Percentiles rank a stretch among this genome's conserved stretches.
Conservation (phyloP, 2,329 filamentous ascomycete genomes). For the Botryosphaeria dothidea region DNA sequence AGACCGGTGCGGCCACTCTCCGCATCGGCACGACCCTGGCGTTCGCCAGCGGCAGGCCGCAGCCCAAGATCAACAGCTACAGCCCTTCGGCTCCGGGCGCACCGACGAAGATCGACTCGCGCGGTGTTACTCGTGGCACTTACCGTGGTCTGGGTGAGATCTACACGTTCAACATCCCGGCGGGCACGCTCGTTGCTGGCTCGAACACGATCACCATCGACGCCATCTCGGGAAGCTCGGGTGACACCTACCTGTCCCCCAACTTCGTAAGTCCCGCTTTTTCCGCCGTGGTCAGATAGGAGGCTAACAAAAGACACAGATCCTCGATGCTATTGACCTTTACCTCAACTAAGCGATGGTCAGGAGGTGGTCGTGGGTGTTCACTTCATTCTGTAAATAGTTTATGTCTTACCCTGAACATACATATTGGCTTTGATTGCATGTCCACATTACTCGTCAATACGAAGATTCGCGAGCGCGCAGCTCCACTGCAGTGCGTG, state of each 20-base stretch:
- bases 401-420: conserved; percentile 6
- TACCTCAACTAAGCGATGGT: not conserved
- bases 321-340: conserved; percentile 7
- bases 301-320: not conserved
- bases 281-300: not conserved
- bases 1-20: conserved; percentile 57
- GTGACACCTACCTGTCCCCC: conserved; percentile 57
- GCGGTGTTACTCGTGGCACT: conserved; percentile 65
- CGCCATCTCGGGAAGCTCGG: conserved; percentile 60
- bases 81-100: conserved; percentile 51
- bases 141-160: conserved; percentile 66
- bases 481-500: not conserved
- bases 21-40: conserved; percentile 66
- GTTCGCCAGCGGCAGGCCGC: conserved; percentile 61
- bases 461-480: not conserved
- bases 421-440: not conserved
- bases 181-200: conserved; percentile 57
- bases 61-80: conserved; percentile 58
- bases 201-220: conserved; percentile 63
- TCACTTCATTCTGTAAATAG: conserved; percentile 8
- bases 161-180: conserved; percentile 61
- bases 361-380: not conserved
- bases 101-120: conserved; percentile 63
- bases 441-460: not conserved
- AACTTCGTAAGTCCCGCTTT: conserved; percentile 50